Evolutionary conservation across 768 basidiomycete genomes (phyloP), one percentile per base, ranked within the genome.

Genomic region (Rhizopogon sp.): DNA sequence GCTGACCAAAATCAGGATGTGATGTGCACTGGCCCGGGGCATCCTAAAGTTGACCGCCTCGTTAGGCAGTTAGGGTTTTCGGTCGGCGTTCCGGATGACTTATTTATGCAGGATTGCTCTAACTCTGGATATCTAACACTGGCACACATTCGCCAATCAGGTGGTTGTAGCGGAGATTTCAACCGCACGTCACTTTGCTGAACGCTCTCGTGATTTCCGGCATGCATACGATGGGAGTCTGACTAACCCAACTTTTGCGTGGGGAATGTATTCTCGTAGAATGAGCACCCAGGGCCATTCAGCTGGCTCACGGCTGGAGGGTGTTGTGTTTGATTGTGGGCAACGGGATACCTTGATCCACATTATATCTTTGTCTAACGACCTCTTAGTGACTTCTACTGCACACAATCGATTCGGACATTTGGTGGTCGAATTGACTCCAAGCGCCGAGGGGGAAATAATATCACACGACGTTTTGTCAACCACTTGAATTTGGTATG

Each of bases 391-490:
- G 4, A 13, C 35, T 37, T 49, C 47, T 37, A 8, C 16, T 16
- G 47, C 13, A 25, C 35, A 37, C 9, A 35, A 17, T 53, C 2
- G 13, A n/a, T 25, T 33, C 31, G 31, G 31, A 9, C 31, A 33
- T 33, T 33, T 33, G 31, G 31, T 13, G 11, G 10, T 11, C 35
- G 13, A 37, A 37, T 13, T 37, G 11, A 37, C 10, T 37, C 22
- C 39, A 45, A 33, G 40, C 20, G 40, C 3, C 13, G 14, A n/a
- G 31, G 10, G 59, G 51, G 52, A 57, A 53, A 62, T 45, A 35
- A n/a, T 44, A 56, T 60, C 57, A 45, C 47, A 61, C 61, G 56
- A 47, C 42, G 33, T 56, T 57, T 60, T 56, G 47, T 58, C 49
- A 35, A 57, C 52, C 47, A 49, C 47, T 49, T 37, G 9, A 49